These are phyloP conservation scores for Saussurea involucrata DNA, from an alignment of 129 eudicot genomes.

Conservation along the genomic window DNA sequence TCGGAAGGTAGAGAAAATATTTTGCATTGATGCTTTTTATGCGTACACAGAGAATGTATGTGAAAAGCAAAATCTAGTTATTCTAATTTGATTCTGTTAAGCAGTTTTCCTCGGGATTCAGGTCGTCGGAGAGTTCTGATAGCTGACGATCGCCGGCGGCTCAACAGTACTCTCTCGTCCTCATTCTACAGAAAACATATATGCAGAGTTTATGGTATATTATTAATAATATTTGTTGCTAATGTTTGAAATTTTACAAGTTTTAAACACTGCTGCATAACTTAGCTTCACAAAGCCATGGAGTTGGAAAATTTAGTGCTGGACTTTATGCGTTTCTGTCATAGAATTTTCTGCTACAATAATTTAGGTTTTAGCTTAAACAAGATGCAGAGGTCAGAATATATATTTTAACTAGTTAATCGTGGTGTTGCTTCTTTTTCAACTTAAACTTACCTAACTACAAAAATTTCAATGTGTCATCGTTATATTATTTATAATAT, in stretches of 20 bases:
- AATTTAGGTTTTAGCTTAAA: background rate
- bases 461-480: too few relatives aligned
- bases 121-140: background rate
- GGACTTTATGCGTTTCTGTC: background rate
- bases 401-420: background rate
- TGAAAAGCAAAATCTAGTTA: background rate
- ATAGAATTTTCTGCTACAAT: background rate
- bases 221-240: background rate
- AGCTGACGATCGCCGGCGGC: background rate
- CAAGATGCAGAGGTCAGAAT: constrained; percentile 3
- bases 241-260: background rate
- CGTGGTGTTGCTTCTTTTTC: background rate
- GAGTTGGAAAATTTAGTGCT: background rate
- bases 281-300: background rate
- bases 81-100: background rate
- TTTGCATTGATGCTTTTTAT: constrained; percentile 18
- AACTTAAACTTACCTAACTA: background rate
- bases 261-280: background rate
- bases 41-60: background rate
- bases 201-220: constrained; percentile 1
- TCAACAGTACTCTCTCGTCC: background rate
- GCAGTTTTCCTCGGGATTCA: background rate
- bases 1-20: constrained; percentile 15
- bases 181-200: background rate
- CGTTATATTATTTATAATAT: too few relatives aligned